phyloP scores from a whole-genome alignment of 495 filamentous ascomycete genomes.

The Lindgomyces ingoldianus region DNA sequence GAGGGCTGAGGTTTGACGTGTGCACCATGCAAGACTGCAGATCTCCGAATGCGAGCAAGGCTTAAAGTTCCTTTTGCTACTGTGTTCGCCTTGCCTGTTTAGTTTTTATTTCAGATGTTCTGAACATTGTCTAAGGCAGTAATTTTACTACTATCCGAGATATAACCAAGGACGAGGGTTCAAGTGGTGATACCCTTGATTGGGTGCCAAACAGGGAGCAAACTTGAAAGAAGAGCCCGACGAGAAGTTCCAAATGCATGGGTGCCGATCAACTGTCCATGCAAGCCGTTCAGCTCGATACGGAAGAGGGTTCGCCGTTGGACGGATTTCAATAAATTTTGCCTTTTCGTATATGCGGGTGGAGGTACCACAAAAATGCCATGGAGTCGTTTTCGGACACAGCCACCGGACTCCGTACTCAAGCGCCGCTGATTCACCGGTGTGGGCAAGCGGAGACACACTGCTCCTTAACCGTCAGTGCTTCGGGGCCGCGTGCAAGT shows the following conservation, averaged over 20 bases:
- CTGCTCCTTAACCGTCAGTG: not conserved
- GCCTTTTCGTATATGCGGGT: slow-evolving; percentile 26
- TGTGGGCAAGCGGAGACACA: not conserved
- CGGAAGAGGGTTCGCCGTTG: slow-evolving; percentile 15
- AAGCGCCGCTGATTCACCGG: slow-evolving; percentile 20
- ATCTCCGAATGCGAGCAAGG: not conserved
- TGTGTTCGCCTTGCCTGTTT: not conserved
- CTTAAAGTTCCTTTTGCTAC: not conserved
- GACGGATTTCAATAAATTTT: not conserved
- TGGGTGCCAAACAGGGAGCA: too few relatives aligned
- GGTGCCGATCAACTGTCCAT: not conserved
- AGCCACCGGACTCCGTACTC: slow-evolving; percentile 2
- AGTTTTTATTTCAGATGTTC: not conserved
- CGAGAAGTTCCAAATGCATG: not conserved
- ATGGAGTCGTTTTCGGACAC: slow-evolving; percentile 17
- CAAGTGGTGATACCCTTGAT: not conserved
- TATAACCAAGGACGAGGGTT: not conserved
- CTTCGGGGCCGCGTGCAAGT: not conserved
- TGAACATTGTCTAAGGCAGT: not conserved
- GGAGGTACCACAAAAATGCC: slow-evolving; percentile 4
- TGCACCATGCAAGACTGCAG: not conserved
- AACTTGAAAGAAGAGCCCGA: too few relatives aligned
- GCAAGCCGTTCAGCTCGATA: not conserved
- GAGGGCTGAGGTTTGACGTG: not conserved
- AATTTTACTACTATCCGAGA: too few relatives aligned